These are phyloP conservation scores for Whalleya microplaca DNA, from an alignment of 2,329 filamentous ascomycete species.

Conservation along the genomic window DNA sequence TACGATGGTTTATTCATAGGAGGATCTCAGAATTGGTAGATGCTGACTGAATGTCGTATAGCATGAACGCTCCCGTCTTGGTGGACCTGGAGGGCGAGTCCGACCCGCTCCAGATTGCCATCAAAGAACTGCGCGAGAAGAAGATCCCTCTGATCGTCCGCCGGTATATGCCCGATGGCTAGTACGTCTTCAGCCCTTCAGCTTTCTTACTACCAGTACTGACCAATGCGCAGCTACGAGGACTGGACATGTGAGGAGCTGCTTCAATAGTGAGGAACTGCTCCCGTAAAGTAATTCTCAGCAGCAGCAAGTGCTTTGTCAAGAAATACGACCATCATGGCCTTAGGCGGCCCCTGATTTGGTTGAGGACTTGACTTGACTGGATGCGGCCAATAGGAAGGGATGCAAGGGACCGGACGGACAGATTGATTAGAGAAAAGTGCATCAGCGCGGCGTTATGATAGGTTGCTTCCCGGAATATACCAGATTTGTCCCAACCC, in stretches of 20 bases:
- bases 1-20: slow-evolving; percentile 5
- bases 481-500: slow-evolving; percentile 10
- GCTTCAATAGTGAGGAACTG: slow-evolving; percentile 55
- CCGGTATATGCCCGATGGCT: slow-evolving; percentile 95
- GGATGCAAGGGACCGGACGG: slow-evolving; percentile 18
- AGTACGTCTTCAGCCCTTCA: slow-evolving; percentile 60
- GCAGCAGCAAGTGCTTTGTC: too few relatives aligned
- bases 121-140: slow-evolving; percentile 97
- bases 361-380: slow-evolving; percentile 1
- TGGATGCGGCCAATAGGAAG: slow-evolving; percentile 5
- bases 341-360: slow-evolving; percentile 5
- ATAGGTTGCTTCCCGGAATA: slow-evolving; percentile 31
- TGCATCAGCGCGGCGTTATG: slow-evolving; percentile 38
- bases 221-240: slow-evolving; percentile 72
- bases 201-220: slow-evolving; percentile 13
- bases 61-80: slow-evolving; percentile 96
- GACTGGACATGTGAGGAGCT: slow-evolving; percentile 99
- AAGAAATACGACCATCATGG: neutral
- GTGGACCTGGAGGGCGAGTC: slow-evolving; percentile 98
- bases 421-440: slow-evolving; percentile 29
- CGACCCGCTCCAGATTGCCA: slow-evolving; percentile 93
- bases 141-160: slow-evolving; percentile 97
- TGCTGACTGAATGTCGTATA: slow-evolving; percentile 30
- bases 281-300: too few relatives aligned
- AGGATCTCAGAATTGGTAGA: neutral